Evolutionary conservation across 805 yeast genomes (phyloP).

Genomic region (Scheffersomyces lignosus): DNA sequence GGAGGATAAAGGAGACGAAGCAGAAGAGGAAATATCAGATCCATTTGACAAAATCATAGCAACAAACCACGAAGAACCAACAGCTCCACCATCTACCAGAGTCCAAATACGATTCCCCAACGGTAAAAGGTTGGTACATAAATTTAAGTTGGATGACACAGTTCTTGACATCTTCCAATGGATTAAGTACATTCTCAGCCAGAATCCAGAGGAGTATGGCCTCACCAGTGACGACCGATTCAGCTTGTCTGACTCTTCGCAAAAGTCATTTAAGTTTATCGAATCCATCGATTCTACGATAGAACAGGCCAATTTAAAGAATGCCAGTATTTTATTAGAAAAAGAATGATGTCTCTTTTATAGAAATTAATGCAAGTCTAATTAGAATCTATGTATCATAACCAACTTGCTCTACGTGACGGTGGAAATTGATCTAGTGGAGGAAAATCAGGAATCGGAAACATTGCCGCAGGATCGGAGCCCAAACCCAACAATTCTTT

Average conservation of each 20-base stretch:
- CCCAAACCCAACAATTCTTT: constrained; percentile 5
- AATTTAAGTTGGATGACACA: constrained; percentile 58
- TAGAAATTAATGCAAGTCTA: background rate
- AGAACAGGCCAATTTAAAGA: constrained; percentile 74
- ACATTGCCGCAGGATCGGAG: constrained; percentile 2
- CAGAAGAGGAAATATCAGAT: constrained; percentile 27
- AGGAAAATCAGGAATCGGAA: constrained; percentile 18
- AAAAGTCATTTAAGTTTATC: constrained; percentile 49
- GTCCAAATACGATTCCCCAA: constrained; percentile 87
- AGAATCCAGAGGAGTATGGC: constrained; percentile 48
- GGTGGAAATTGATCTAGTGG: constrained; percentile 25
- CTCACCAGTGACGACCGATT: constrained; percentile 40
- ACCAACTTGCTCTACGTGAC: background rate
- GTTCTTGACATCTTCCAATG: constrained; percentile 63
- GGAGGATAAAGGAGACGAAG: constrained; percentile 5
- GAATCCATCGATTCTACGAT: constrained; percentile 61
- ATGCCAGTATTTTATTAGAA: constrained; percentile 78
- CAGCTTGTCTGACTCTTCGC: constrained; percentile 32
- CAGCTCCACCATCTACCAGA: constrained; percentile 60
- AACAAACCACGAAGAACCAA: constrained; percentile 62
- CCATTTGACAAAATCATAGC: constrained; percentile 52
- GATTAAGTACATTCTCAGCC: constrained; percentile 58
- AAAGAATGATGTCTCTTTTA: constrained; percentile 2
- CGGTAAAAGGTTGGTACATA: constrained; percentile 78
- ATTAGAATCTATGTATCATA: background rate